phyloP scores from a whole-genome alignment of 495 filamentous ascomycete species.

The Poronia punctata region DNA sequence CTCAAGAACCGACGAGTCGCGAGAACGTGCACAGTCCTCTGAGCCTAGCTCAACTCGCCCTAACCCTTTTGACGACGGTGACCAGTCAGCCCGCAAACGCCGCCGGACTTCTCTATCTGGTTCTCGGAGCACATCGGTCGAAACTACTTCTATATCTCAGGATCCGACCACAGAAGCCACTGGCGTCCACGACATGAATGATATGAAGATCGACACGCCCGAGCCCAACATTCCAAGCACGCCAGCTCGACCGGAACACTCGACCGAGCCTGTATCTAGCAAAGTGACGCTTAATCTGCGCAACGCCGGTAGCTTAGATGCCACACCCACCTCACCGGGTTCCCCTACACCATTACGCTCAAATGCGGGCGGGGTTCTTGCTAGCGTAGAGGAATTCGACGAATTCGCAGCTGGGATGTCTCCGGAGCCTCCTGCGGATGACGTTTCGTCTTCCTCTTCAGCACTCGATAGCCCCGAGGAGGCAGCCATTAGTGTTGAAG shows the following conservation, averaged over 20 bases:
- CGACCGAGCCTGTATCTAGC: conserved; percentile 35
- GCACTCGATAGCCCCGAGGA: conserved; percentile 32
- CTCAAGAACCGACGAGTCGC: conserved; percentile 40
- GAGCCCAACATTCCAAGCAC: conserved; percentile 33
- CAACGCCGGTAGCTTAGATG: conserved; percentile 32
- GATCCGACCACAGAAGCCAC: conserved; percentile 15
- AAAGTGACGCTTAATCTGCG: conserved; percentile 49
- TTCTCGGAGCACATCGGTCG: conserved; percentile 36
- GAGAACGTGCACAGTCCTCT: conserved; percentile 51
- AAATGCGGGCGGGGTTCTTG: conserved; percentile 23
- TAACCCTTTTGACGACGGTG: conserved; percentile 50
- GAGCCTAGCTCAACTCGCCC: conserved; percentile 52
- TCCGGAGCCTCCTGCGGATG: conserved; percentile 16
- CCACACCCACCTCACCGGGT: conserved; percentile 37
- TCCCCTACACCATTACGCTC: conserved; percentile 32
- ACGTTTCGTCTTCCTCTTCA: conserved; percentile 30
- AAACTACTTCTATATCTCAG: conserved; percentile 9
- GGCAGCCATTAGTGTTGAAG: conserved; percentile 23
- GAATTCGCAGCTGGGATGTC: conserved; percentile 31
- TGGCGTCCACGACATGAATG: conserved; percentile 22
- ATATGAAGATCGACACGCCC: conserved; percentile 35
- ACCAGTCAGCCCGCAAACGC: conserved; percentile 47
- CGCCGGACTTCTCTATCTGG: conserved; percentile 38
- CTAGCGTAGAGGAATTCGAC: conserved; percentile 37
- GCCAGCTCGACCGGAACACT: conserved; percentile 26